phyloP scores from a whole-genome alignment of 2,329 filamentous ascomycete species.

The Colletotrichum sp. region DNA sequence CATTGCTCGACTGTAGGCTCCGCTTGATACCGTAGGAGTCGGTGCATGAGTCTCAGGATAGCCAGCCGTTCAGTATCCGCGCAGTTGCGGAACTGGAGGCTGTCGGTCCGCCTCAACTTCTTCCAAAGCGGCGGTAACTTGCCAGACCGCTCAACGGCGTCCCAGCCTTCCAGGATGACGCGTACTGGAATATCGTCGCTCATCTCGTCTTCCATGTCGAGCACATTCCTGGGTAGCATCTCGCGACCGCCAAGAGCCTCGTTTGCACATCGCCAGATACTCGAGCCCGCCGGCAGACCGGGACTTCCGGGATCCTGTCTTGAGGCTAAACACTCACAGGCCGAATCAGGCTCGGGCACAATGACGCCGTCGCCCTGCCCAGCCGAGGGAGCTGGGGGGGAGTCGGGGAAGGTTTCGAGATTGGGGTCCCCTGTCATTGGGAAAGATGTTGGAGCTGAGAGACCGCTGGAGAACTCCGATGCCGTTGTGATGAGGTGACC shows the following conservation, averaged over 20 bases:
- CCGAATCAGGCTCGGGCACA: not conserved
- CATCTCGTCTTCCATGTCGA: slow-evolving; percentile 21
- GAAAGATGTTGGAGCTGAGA: not conserved
- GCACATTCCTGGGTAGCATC: not conserved
- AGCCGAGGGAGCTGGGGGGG: not conserved
- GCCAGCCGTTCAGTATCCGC: slow-evolving; percentile 25
- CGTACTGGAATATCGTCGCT: slow-evolving; percentile 28
- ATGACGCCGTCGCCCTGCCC: not conserved
- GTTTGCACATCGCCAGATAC: slow-evolving; percentile 28
- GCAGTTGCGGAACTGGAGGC: slow-evolving; percentile 25
- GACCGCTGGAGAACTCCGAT: not conserved
- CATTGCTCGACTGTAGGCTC: slow-evolving; percentile 25
- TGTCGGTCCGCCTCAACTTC: slow-evolving; percentile 25
- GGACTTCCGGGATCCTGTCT: not conserved
- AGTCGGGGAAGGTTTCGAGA: not conserved
- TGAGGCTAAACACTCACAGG: not conserved
- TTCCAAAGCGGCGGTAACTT: slow-evolving; percentile 28
- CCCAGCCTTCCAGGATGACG: slow-evolving; percentile 30
- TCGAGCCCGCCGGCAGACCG: not conserved
- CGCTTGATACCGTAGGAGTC: slow-evolving; percentile 27
- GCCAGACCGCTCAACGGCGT: slow-evolving; percentile 26
- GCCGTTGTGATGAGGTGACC: not conserved
- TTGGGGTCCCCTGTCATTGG: not conserved
- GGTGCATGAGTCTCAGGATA: slow-evolving; percentile 26
- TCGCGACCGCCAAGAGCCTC: slow-evolving; percentile 19